phyloP scores from a whole-genome alignment of 805 yeast genomes.

The Barnettozyma sp. region DNA sequence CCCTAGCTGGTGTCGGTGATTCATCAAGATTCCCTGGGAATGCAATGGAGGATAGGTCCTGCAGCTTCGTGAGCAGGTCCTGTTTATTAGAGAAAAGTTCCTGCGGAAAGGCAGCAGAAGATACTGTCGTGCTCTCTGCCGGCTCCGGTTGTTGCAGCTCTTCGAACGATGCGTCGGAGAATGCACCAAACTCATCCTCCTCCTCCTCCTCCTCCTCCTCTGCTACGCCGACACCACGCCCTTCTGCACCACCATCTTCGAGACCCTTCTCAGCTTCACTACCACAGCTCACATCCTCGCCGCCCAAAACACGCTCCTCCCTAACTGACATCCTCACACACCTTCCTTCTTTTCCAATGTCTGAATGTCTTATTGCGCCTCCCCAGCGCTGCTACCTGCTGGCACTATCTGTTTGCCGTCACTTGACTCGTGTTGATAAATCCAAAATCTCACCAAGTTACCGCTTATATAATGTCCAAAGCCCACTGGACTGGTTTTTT shows the following conservation, averaged over 20 bases:
- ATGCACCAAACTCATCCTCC: conserved; percentile 29
- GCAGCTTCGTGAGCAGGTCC: conserved; percentile 7
- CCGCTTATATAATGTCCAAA: too few species aligned
- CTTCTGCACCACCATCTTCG: neutral
- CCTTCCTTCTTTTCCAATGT: too few species aligned
- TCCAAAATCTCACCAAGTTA: too few species aligned
- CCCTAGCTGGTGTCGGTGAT: conserved; percentile 9
- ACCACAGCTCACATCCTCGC: neutral
- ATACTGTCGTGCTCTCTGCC: neutral
- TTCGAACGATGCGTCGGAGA: conserved; percentile 31
- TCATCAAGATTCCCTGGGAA: conserved; percentile 10
- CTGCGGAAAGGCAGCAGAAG: conserved; percentile 12
- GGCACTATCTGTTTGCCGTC: too few species aligned
- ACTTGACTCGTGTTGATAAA: too few species aligned
- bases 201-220: conserved; percentile 10
- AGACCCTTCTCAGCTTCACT: neutral
- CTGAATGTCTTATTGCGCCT: too few species aligned
- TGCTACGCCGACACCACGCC: neutral
- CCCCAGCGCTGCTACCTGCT: too few species aligned
- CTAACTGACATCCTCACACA: neutral
- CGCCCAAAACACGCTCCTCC: too few species aligned
- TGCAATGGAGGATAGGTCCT: conserved; percentile 9
- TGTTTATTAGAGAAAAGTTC: conserved; percentile 9
- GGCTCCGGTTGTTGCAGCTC: conserved; percentile 23
- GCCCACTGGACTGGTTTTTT: too few species aligned